Evolutionary conservation across 768 basidiomycete genomes (phyloP), one percentile per base, ranked within the genome.

Genomic region (Leccinum boreale): DNA sequence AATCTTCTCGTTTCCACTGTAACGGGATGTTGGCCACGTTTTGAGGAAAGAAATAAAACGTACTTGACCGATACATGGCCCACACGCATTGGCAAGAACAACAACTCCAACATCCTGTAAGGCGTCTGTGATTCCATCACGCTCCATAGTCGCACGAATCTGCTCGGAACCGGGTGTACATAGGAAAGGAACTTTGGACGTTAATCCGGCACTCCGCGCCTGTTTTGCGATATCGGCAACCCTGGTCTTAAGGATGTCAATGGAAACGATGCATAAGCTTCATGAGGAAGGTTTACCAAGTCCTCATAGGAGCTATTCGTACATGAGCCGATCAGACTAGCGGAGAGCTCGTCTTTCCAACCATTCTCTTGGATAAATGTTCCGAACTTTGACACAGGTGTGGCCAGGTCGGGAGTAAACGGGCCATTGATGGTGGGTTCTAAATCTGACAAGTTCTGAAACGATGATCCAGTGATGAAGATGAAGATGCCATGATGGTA

Each of bases 301-400:
- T 94, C 92, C 71, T 96, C 92, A 69, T 98, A 99, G 5, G 94
- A 97, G 58, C 94, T 97, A 73, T 99, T 99, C 29, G 97, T 99
- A 73, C 97, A 99, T n/a, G 94, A 97, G 23, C 97, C 97, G 67
- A 99, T 99, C 26, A 99, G 80, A 51, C 81, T 85, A 23, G 94
- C 96, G 11, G 94, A 90, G 52, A 98, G 77, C 70, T 92, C 89
- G 67, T 94, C 92, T 71, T 93, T 94, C 93, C 95, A 98, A 11
- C 89, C 89, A 72, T 93, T 89, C 62, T 87, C 84, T 70, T 85
- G 77, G 19, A 98, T 79, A 70, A 96, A 86, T 5, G 78, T 67
- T 29, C 84, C 87, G 69, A 99, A 98, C 65, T 87, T 85, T 14
- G 95, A 97, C 14, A 99, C 74, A 11, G 96, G 94, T 0, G 94